Evolutionary conservation across 129 eudicot genomes (phyloP).

Genomic region (Arctium minus): DNA sequence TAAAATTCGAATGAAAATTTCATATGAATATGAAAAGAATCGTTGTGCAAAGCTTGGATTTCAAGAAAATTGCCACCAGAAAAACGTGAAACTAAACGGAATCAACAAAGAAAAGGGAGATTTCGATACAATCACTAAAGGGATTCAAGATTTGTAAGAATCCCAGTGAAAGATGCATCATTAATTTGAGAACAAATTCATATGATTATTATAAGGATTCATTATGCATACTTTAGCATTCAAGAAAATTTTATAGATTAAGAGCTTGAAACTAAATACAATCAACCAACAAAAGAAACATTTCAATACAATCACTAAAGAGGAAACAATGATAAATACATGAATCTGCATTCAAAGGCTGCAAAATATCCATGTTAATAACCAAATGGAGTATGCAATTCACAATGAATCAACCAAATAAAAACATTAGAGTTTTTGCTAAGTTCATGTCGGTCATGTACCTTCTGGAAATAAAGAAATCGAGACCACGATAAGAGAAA

Average conservation of each 20-base stretch:
- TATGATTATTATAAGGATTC: background rate
- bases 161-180: background rate
- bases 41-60: background rate
- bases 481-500: too few species aligned
- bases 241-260: background rate
- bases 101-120: background rate
- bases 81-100: too few species aligned
- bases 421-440: too few species aligned
- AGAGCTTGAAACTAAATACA: background rate
- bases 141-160: too few species aligned
- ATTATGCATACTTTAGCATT: background rate
- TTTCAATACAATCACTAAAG: background rate
- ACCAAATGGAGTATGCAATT: too few species aligned
- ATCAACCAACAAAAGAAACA: too few species aligned
- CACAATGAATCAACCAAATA: background rate
- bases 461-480: too few species aligned
- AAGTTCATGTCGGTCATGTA: too few species aligned
- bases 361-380: background rate
- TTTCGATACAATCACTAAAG: too few species aligned
- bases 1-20: background rate
- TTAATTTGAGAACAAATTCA: background rate
- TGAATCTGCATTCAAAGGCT: background rate
- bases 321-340: background rate
- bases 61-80: background rate
- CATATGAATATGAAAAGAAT: too few species aligned